These are phyloP conservation scores for Epichloe sibirici DNA, from an alignment of 2,329 filamentous ascomycete genomes.

Conservation along the genomic window DNA sequence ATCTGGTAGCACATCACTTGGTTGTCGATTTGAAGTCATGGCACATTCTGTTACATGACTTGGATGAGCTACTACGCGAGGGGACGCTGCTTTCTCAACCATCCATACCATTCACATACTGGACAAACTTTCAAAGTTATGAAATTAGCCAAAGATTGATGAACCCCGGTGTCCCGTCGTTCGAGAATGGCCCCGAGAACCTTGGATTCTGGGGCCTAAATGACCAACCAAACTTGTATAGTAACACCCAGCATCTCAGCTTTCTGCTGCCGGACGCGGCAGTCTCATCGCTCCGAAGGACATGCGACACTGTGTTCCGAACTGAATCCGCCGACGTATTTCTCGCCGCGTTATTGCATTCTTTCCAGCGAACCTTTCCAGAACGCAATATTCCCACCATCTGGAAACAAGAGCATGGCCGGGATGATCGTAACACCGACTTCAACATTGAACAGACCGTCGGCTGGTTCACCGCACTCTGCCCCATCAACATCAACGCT, in stretches of 20 bases:
- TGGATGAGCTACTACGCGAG: constrained; percentile 35
- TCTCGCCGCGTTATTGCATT: constrained; percentile 39
- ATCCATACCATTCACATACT: constrained; percentile 36
- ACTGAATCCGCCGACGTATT: constrained; percentile 43
- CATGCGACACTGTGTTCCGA: constrained; percentile 32
- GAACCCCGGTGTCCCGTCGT: constrained; percentile 26
- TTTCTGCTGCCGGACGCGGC: constrained; percentile 32
- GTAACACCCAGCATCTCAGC: constrained; percentile 26
- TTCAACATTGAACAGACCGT: constrained; percentile 44
- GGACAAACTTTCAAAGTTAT: constrained; percentile 33
- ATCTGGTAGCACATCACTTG: constrained; percentile 38
- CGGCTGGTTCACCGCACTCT: constrained; percentile 48
- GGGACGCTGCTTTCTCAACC: constrained; percentile 31
- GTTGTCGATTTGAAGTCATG: constrained; percentile 39
- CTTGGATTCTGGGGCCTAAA: constrained; percentile 35
- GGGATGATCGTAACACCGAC: constrained; percentile 30
- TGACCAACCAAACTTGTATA: constrained; percentile 31
- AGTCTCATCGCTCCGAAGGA: constrained; percentile 28
- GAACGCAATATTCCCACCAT: constrained; percentile 38
- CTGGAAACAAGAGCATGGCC: constrained; percentile 42
- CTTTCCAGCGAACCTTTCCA: constrained; percentile 42
- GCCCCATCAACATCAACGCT: constrained; percentile 34
- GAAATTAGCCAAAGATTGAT: constrained; percentile 20
- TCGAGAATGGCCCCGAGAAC: constrained; percentile 26
- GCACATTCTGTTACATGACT: constrained; percentile 35